These are phyloP conservation scores for Quercus tomentella DNA, from an alignment of 331 rosid species.

Conservation along the genomic window DNA sequence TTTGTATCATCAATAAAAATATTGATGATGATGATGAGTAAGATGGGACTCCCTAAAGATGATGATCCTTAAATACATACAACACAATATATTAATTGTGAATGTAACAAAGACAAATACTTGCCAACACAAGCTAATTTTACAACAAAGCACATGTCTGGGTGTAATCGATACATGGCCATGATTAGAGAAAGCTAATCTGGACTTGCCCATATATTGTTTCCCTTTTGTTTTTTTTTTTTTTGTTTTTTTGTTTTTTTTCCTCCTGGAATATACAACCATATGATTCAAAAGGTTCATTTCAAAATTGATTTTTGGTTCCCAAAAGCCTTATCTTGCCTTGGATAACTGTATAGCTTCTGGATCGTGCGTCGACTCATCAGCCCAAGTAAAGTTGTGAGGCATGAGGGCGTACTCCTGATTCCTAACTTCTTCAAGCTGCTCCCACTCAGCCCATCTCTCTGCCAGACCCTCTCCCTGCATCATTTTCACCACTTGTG, in stretches of 20 bases:
- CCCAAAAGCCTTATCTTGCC: conserved; percentile 43
- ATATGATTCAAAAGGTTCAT: not conserved
- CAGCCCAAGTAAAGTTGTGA: conserved; percentile 78
- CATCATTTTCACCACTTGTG: conserved; percentile 67
- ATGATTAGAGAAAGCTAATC: not conserved
- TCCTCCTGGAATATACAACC: not conserved
- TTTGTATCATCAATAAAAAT: not conserved
- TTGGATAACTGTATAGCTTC: conserved; percentile 85
- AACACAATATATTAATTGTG: not conserved
- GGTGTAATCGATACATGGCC: not conserved
- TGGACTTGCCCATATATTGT: not conserved
- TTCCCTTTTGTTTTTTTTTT: not conserved
- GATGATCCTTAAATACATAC: not conserved
- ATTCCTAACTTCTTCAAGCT: conserved; percentile 56
- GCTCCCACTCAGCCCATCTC: conserved; percentile 91
- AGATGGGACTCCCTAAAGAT: not conserved
- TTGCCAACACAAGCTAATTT: not conserved
- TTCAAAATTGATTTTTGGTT: conserved; percentile 23
- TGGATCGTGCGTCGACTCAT: conserved; percentile 79
- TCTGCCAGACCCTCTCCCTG: conserved; percentile 70
- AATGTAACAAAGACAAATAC: not conserved
- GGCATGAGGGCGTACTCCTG: conserved; percentile 44
- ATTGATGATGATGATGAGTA: not conserved
- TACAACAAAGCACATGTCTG: no score
- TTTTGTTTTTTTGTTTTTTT: not conserved